Conservation (phyloP, 805 yeast species). For the Candida pini region DNA sequence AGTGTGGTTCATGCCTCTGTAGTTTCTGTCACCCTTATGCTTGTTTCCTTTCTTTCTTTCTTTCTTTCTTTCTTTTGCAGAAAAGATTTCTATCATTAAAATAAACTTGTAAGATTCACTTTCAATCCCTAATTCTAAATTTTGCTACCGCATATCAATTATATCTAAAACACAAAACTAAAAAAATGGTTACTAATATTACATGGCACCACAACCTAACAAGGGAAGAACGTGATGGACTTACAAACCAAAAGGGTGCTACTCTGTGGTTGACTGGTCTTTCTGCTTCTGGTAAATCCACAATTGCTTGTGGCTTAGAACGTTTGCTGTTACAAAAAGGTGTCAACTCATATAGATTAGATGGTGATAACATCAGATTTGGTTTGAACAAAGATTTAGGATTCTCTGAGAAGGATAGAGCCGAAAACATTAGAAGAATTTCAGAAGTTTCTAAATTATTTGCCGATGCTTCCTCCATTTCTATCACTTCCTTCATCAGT, state of each 20-base stretch:
- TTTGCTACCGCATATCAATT: not conserved
- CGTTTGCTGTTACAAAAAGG: slow-evolving; percentile 68
- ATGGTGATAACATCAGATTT: slow-evolving; percentile 91
- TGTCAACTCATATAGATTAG: slow-evolving; percentile 77
- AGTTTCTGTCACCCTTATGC: no score
- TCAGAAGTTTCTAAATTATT: slow-evolving; percentile 91
- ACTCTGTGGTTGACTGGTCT: slow-evolving; percentile 95
- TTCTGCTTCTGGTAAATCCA: slow-evolving; percentile 88
- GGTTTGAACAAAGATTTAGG: slow-evolving; percentile 95
- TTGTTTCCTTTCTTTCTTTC: no score
- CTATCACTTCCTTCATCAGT: slow-evolving; percentile 88
- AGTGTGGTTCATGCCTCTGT: no score
- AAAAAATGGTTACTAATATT: slow-evolving; percentile 83
- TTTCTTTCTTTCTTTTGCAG: no score
- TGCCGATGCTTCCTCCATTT: slow-evolving; percentile 85
- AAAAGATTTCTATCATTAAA: no score
- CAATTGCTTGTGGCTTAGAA: slow-evolving; percentile 92
- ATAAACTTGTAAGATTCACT: no score
- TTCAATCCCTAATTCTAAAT: no score
- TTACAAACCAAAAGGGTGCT: slow-evolving; percentile 78
- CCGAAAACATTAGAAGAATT: slow-evolving; percentile 92
- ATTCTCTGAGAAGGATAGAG: slow-evolving; percentile 84
- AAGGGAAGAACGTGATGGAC: slow-evolving; percentile 67
- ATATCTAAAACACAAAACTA: not conserved
- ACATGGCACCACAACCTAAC: slow-evolving; percentile 94